phyloP scores from a whole-genome alignment of 2,329 filamentous ascomycete genomes.

The Didymella lethalis region DNA sequence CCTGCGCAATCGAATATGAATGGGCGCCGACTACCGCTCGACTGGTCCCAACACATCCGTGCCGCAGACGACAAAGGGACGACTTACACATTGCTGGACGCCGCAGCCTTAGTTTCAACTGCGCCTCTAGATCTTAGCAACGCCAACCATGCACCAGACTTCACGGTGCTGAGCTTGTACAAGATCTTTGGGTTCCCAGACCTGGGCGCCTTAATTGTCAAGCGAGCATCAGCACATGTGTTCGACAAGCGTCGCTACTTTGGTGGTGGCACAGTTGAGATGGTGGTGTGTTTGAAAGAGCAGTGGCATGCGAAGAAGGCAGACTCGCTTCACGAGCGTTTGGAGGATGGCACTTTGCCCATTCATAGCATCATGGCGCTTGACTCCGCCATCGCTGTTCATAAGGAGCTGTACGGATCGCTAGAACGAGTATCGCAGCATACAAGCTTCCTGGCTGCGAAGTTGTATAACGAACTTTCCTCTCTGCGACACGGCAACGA shows the following conservation, averaged over 20 bases:
- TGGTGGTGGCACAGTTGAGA: conserved; percentile 92
- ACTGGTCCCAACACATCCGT: conserved; percentile 66
- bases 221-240: conserved; percentile 70
- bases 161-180: conserved; percentile 87
- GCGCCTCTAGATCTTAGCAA: conserved; percentile 75
- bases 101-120: conserved; percentile 81
- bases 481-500: conserved; percentile 75
- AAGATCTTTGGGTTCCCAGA: conserved; percentile 99
- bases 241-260: conserved; percentile 81
- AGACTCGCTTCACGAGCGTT: conserved; percentile 75
- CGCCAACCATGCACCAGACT: conserved; percentile 73
- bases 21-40: conserved; percentile 74
- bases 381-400: conserved; percentile 74
- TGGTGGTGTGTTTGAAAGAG: conserved; percentile 79
- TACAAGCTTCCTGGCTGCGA: conserved; percentile 68
- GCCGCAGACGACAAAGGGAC: conserved; percentile 44
- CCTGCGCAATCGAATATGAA: conserved; percentile 95
- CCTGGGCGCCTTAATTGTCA: conserved; percentile 82
- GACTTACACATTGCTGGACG: conserved; percentile 80
- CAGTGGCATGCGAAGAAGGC: conserved; percentile 82
- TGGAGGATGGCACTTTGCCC: conserved; percentile 92
- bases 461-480: conserved; percentile 66
- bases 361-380: conserved; percentile 90
- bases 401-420: conserved; percentile 73
- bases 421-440: conserved; percentile 76